Evolutionary conservation across 2,329 filamentous ascomycete species (phyloP), one percentile per base, ranked within the genome.

Genomic region (Ophiocordyceps robertsii): DNA sequence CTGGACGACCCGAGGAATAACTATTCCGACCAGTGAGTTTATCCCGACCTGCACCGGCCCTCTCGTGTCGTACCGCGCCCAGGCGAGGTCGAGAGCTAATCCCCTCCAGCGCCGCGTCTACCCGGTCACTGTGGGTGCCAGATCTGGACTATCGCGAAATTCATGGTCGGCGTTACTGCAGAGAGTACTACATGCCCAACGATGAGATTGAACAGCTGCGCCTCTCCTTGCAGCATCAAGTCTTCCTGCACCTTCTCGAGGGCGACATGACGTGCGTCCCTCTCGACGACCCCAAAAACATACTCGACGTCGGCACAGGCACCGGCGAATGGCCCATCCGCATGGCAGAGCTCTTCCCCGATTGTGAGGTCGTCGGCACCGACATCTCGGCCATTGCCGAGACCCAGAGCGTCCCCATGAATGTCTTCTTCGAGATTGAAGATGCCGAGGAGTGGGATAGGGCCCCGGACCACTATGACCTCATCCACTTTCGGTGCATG

Each of bases 181-280:
- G 72, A 30, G 66, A 68, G 30, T 82, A 81, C 52, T 77, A 68
- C 55, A 78, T 82, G 69, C 79, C 79, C 13, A 81, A 80, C 55
- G 79, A 82, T 51, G 73, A 80, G 38, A 60, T 68, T 38, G 79
- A 83, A 53, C 76, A 81, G 56, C 74, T 75, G 38, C 73, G 79
- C 36, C 57, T 80, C 40, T 70, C 73, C 44, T 65, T 83, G 41
- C 63, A 75, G 33, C 77, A 83, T 49, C 76, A 81, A 53, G 72
- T 81, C 38, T 81, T 76, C 51, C 59, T 79, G 6, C 69, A 70
- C 43, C 59, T 67, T 14, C 64, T 72, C 40, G 61, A 66, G 30
- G 64, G 63, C 45, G 62, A 68, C 44, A 53, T 68, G 30, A 69
- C 63, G 19, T 62, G 63, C n/a, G 64, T 65, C 7, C 61, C 64